These are phyloP conservation scores for Abortiporus biennis DNA, from an alignment of 1,284 basidiomycete genomes.

Conservation along the genomic window DNA sequence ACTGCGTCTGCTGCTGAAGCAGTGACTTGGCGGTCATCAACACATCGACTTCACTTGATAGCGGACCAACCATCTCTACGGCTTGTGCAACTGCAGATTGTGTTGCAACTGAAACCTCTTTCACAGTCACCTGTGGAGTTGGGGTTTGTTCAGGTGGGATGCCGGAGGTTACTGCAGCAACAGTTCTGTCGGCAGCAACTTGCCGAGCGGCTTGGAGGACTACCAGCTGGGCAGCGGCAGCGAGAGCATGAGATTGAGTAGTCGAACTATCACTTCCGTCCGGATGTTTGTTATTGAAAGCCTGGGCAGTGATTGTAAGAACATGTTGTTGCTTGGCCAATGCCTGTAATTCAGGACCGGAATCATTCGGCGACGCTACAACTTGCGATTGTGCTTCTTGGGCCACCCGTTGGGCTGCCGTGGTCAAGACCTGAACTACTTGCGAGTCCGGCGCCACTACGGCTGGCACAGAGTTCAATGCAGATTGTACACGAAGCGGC, in stretches of 20 bases:
- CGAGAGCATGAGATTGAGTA: constrained; percentile 41
- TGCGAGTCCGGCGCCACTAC: constrained; percentile 44
- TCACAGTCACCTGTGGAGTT: constrained; percentile 62
- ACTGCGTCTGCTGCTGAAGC: constrained; percentile 38
- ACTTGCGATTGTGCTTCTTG: constrained; percentile 66
- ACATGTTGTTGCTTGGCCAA: constrained; percentile 77
- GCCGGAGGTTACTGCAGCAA: constrained; percentile 36
- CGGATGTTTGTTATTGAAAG: constrained; percentile 62
- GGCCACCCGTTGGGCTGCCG: constrained; percentile 68
- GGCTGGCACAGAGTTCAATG: constrained; percentile 19
- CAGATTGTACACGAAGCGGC: constrained; percentile 19
- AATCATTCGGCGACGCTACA: constrained; percentile 44
- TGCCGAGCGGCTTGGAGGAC: constrained; percentile 73
- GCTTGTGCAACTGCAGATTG: constrained; percentile 67
- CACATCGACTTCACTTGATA: constrained; percentile 62
- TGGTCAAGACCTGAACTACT: constrained; percentile 69
- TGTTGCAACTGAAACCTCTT: constrained; percentile 71
- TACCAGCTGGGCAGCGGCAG: constrained; percentile 70
- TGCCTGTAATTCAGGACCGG: constrained; percentile 48
- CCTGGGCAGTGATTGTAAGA: constrained; percentile 68
- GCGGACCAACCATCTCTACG: constrained; percentile 54
- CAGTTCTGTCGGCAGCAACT: constrained; percentile 49
- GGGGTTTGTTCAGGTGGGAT: constrained; percentile 30
- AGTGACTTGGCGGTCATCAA: constrained; percentile 61
- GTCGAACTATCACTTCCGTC: constrained; percentile 39